Percentiles rank a stretch among this genome's conserved stretches.
Evolutionary conservation across 225 moss, liverwort and hornwort species (phyloP).

Genomic region (Thuidium tamariscinum): DNA sequence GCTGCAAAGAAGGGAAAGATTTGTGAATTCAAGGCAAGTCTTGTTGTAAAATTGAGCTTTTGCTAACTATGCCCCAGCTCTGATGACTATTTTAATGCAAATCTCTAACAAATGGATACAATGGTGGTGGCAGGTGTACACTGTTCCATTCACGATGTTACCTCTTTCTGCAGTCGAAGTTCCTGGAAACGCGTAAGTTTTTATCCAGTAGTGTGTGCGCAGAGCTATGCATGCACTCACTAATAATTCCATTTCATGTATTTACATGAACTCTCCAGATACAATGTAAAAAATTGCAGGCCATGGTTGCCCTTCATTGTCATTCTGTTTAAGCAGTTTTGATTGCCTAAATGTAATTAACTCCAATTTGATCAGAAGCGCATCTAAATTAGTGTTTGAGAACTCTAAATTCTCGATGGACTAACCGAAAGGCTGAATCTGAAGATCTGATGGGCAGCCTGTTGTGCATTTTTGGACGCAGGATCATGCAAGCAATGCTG

Average conservation of each 20-base stretch:
- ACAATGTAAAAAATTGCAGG: background rate
- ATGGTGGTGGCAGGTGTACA: constrained; percentile 57
- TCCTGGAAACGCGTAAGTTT: constrained; percentile 72
- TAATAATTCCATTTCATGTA: background rate
- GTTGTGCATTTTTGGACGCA: background rate
- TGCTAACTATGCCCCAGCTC: background rate
- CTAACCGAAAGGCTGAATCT: background rate
- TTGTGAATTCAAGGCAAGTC: background rate
- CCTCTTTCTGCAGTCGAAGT: constrained; percentile 87
- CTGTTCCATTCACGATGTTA: constrained; percentile 77
- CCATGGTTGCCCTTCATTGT: background rate
- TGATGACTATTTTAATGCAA: background rate
- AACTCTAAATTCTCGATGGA: background rate
- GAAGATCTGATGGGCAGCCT: background rate
- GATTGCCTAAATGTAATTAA: background rate
- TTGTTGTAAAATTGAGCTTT: background rate
- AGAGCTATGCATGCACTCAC: background rate
- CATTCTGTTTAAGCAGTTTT: background rate
- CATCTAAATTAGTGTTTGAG: background rate
- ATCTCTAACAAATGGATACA: background rate
- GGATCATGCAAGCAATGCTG: constrained; percentile 80
- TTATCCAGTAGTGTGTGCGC: background rate
- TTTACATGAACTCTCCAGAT: background rate
- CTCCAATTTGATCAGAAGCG: background rate
- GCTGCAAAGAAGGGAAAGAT: background rate